Evolutionary conservation across 106 monocot species (phyloP).

Genomic region (Amphibolis antarctica): DNA sequence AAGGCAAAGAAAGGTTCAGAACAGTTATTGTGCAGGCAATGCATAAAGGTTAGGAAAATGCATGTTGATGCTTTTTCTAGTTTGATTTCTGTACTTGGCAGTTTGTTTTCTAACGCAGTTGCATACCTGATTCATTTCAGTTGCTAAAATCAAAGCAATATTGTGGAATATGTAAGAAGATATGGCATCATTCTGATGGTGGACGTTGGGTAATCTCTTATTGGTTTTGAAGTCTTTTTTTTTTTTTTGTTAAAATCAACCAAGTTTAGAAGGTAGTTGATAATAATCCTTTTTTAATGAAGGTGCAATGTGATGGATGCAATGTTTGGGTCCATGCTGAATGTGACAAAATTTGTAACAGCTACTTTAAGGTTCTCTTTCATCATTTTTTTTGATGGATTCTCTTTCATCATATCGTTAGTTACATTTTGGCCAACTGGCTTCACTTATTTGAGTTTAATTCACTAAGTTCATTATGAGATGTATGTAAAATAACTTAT

Average conservation of each 20-base stretch:
- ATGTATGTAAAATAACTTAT: background rate
- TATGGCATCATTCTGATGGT: constrained; percentile 90
- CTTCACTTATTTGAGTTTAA: too few species aligned
- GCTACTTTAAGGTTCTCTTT: constrained; percentile 40
- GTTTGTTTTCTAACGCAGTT: background rate
- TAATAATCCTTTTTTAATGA: background rate
- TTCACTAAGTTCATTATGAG: background rate
- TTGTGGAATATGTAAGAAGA: constrained; percentile 95
- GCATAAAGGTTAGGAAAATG: constrained; percentile 38
- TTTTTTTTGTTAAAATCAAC: background rate
- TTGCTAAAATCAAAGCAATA: constrained; percentile 30
- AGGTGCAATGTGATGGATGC: constrained; percentile 93
- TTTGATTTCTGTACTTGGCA: background rate
- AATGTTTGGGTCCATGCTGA: constrained; percentile 94
- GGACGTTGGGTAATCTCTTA: constrained; percentile 64
- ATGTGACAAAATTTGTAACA: constrained; percentile 57
- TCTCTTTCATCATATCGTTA: too few species aligned
- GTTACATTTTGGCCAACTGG: too few species aligned
- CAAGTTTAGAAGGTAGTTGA: background rate
- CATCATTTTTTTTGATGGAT: too few species aligned
- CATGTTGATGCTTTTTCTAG: background rate
- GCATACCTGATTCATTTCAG: constrained; percentile 4
- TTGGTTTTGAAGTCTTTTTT: background rate
- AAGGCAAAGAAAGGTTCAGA: constrained; percentile 44
- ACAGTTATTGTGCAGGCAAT: constrained; percentile 52